These are phyloP conservation scores for Fusarium dimerum DNA, from an alignment of 2,329 filamentous ascomycete species.

Conservation along the genomic window DNA sequence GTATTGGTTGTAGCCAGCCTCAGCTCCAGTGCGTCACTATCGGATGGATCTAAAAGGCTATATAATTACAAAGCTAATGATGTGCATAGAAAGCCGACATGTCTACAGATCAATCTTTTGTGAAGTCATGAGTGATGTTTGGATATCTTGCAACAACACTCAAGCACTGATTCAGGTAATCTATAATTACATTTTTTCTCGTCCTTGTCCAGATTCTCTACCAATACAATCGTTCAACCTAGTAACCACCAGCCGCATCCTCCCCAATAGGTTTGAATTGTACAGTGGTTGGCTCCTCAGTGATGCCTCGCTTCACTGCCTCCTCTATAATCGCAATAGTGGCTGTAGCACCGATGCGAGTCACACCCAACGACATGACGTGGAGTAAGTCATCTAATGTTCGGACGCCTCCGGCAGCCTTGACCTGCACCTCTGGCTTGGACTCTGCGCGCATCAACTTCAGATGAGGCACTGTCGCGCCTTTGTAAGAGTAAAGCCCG, in stretches of 20 bases:
- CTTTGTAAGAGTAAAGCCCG: constrained; percentile 54
- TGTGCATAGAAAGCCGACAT: too few relatives aligned
- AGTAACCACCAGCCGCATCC: constrained; percentile 6
- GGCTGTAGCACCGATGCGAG: constrained; percentile 56
- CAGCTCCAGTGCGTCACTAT: too few relatives aligned
- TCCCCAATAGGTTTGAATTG: constrained; percentile 14
- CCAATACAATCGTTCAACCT: too few relatives aligned
- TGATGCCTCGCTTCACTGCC: constrained; percentile 51
- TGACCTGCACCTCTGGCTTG: constrained; percentile 50
- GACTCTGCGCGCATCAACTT: constrained; percentile 54
- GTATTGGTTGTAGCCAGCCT: too few relatives aligned
- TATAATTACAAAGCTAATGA: too few relatives aligned
- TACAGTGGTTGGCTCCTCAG: constrained; percentile 21
- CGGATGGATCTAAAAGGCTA: too few relatives aligned
- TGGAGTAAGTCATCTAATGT: constrained; percentile 57
- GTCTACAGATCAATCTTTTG: too few relatives aligned
- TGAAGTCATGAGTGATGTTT: too few relatives aligned
- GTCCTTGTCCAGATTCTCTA: too few relatives aligned
- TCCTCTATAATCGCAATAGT: constrained; percentile 57
- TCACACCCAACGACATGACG: constrained; percentile 55
- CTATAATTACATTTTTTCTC: too few relatives aligned
- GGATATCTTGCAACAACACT: too few relatives aligned
- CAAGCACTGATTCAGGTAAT: too few relatives aligned
- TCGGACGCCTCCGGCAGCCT: constrained; percentile 58
- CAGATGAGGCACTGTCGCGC: constrained; percentile 52